Percentiles rank a stretch among this genome's conserved stretches.
These are phyloP conservation scores for Vanrija humicola DNA, from an alignment of 1,284 basidiomycete species.

Conservation along the genomic window DNA sequence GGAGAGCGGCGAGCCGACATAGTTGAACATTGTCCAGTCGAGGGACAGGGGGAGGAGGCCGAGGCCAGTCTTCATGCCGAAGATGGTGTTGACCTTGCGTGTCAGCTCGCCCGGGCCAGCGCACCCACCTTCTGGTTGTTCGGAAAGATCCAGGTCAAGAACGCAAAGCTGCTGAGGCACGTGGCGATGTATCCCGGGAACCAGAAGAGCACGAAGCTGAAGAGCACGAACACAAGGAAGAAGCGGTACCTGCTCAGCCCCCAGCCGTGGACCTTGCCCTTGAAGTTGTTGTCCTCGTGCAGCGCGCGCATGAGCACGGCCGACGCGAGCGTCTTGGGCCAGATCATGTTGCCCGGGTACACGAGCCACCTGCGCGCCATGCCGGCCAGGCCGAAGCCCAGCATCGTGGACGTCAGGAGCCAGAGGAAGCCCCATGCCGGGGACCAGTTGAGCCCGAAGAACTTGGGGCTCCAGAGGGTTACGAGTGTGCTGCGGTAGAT, in stretches of 20 bases:
- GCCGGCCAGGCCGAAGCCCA: constrained; percentile 50
- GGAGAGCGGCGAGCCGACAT: background rate
- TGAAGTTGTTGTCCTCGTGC: constrained; percentile 39
- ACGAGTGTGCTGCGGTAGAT: constrained; percentile 47
- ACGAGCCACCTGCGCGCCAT: constrained; percentile 5
- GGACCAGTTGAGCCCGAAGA: constrained; percentile 20
- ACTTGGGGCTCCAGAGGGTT: background rate
- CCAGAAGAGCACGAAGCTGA: constrained; percentile 27
- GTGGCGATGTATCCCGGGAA: constrained; percentile 37
- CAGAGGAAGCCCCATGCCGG: too few relatives aligned
- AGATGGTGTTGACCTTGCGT: background rate
- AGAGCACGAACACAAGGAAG: background rate
- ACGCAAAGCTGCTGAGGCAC: constrained; percentile 56
- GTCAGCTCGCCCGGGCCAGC: too few relatives aligned
- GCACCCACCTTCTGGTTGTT: constrained; percentile 5
- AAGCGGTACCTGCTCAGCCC: background rate
- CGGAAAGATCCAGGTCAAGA: constrained; percentile 58
- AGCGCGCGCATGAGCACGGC: constrained; percentile 47
- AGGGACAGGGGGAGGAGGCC: constrained; percentile 19
- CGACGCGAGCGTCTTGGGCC: constrained; percentile 49
- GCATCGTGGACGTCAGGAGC: background rate
- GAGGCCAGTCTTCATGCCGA: constrained; percentile 12
- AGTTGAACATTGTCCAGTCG: constrained; percentile 14
- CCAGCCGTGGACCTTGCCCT: too few relatives aligned
- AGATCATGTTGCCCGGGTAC: constrained; percentile 49